phyloP scores from a whole-genome alignment of 208 protist species.

The Crithidia sp. region DNA sequence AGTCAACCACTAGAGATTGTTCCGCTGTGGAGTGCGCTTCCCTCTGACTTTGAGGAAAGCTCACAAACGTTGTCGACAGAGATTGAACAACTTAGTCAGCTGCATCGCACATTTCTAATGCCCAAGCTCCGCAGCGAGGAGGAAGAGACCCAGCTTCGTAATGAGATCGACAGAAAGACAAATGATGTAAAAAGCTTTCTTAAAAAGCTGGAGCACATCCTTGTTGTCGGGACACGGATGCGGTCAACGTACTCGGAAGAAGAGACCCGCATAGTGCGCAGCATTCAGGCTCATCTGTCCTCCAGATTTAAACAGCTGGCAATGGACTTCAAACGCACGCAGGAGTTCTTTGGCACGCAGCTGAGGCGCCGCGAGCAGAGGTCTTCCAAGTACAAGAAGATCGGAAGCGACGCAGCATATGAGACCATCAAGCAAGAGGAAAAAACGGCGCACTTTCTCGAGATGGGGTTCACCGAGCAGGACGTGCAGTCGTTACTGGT shows the following conservation, averaged over 20 bases:
- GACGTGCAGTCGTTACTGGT: conserved; percentile 79
- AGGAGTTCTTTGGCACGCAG: conserved; percentile 63
- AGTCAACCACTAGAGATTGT: conserved; percentile 6
- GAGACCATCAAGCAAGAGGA: conserved; percentile 65
- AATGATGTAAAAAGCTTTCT: conserved; percentile 52
- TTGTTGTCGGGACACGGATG: conserved; percentile 51
- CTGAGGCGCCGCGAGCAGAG: conserved; percentile 62
- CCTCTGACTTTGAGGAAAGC: conserved; percentile 29
- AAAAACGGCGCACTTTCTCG: conserved; percentile 65
- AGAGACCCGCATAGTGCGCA: conserved; percentile 51
- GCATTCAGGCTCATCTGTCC: conserved; percentile 54
- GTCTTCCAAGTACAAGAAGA: conserved; percentile 54
- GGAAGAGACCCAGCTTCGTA: conserved; percentile 42
- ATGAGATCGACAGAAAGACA: conserved; percentile 44
- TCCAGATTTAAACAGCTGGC: conserved; percentile 44
- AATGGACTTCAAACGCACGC: conserved; percentile 51
- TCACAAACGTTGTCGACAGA: conserved; percentile 9
- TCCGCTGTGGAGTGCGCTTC: conserved; percentile 29
- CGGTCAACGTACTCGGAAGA: conserved; percentile 50
- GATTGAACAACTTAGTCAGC: conserved; percentile 47
- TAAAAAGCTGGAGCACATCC: conserved; percentile 71
- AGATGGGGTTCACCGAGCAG: conserved; percentile 79
- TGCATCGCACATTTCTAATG: conserved; percentile 52
- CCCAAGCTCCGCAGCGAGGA: conserved; percentile 63
- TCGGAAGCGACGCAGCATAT: conserved; percentile 63